A percentile compares a stretch with the other conserved stretches of the same genome.
Evolutionary conservation across 2,329 filamentous ascomycete genomes (phyloP).

Genomic region (Ophiostoma novo-ulmi): DNA sequence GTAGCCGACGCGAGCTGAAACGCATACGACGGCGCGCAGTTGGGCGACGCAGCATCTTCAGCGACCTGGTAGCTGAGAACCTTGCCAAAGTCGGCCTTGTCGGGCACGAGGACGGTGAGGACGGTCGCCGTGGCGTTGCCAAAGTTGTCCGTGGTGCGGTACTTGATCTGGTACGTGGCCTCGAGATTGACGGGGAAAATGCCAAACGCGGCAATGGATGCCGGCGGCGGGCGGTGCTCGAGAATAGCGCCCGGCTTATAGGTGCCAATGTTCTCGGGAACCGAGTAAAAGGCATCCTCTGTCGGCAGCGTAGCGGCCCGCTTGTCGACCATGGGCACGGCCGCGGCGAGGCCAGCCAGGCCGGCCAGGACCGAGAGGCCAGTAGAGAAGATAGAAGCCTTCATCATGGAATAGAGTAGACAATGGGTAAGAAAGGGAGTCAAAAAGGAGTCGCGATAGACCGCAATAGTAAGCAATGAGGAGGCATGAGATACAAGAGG

Average conservation of each 20-base stretch:
- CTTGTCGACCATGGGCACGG: not conserved
- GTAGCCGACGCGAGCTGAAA: slow-evolving; percentile 24
- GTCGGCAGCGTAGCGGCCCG: slow-evolving; percentile 9
- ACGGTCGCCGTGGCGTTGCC: slow-evolving; percentile 20
- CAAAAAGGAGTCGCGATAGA: not conserved
- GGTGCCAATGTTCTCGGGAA: slow-evolving; percentile 20
- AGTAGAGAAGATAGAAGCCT: not conserved
- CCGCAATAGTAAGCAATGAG: too few relatives aligned
- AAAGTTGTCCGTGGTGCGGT: slow-evolving; percentile 23
- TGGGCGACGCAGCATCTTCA: slow-evolving; percentile 37
- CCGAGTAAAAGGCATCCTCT: slow-evolving; percentile 20
- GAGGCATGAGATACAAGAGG: too few relatives aligned
- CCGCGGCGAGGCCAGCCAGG: not conserved
- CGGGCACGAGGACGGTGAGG: slow-evolving; percentile 17
- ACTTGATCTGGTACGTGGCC: slow-evolving; percentile 19
- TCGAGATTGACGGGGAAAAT: slow-evolving; percentile 11
- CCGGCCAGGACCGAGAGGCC: not conserved
- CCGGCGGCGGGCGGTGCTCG: slow-evolving; percentile 17
- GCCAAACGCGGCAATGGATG: slow-evolving; percentile 20
- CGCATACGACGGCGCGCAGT: slow-evolving; percentile 37
- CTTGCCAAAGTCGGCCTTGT: slow-evolving; percentile 21
- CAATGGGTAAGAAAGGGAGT: not conserved
- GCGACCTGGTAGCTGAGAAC: slow-evolving; percentile 40
- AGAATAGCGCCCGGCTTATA: slow-evolving; percentile 20
- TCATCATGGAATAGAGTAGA: not conserved